A percentile compares a stretch with the other conserved stretches of the same genome.
phyloP scores from a whole-genome alignment of 202 grass and related monocot genomes.

The Sporobolus alterniflorus region DNA sequence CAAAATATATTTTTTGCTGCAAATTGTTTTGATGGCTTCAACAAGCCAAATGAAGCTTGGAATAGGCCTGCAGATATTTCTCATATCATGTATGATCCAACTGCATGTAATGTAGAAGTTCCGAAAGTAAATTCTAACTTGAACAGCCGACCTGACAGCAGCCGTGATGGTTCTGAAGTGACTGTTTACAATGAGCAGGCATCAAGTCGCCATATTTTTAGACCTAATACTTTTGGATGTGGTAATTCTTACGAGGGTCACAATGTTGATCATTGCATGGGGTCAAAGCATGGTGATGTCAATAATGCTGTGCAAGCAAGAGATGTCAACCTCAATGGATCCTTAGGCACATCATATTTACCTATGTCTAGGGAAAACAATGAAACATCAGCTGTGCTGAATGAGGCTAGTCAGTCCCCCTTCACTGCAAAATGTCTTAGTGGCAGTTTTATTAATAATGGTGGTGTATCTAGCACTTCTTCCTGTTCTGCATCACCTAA shows the following conservation, averaged over 20 bases:
- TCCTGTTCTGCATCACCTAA: slow-evolving; percentile 39
- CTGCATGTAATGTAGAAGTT: slow-evolving; percentile 14
- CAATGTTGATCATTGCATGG: slow-evolving; percentile 31
- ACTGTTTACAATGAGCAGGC: slow-evolving; percentile 33
- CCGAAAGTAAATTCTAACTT: slow-evolving; percentile 13
- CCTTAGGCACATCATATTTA: slow-evolving; percentile 47
- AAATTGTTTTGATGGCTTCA: slow-evolving; percentile 34
- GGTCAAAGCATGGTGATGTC: slow-evolving; percentile 33
- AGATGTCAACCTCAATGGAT: slow-evolving; percentile 51
- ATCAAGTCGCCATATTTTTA: slow-evolving; percentile 32
- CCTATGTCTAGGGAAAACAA: slow-evolving; percentile 49
- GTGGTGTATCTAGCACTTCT: slow-evolving; percentile 33
- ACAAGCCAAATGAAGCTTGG: slow-evolving; percentile 30
- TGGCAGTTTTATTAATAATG: slow-evolving; percentile 43
- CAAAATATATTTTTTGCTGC: slow-evolving; percentile 29
- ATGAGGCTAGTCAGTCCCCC: slow-evolving; percentile 32
- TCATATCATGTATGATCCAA: slow-evolving; percentile 27
- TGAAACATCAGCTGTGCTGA: slow-evolving; percentile 32
- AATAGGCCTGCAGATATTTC: slow-evolving; percentile 35
- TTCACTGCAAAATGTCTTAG: slow-evolving; percentile 42
- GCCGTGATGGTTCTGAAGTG: slow-evolving; percentile 29
- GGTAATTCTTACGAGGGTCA: slow-evolving; percentile 26
- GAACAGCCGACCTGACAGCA: slow-evolving; percentile 27
- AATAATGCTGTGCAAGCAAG: slow-evolving; percentile 45
- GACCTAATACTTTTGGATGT: slow-evolving; percentile 32